Evolutionary conservation across 768 basidiomycete genomes (phyloP).

Genomic region (Filobasidium wieringae): DNA sequence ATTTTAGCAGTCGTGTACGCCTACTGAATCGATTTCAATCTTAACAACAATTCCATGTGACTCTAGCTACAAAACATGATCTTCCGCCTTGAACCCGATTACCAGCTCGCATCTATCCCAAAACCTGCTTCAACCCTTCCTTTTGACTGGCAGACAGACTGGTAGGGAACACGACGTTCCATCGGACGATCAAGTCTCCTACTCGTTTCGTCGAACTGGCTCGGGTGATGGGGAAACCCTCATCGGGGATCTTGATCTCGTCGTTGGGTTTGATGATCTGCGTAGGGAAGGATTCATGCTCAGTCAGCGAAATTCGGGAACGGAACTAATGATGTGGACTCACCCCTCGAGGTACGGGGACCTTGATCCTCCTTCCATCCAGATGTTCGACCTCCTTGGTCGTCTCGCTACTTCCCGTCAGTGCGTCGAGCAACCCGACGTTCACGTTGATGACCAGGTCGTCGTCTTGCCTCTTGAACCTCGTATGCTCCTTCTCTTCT

Average conservation of each 20-base stretch:
- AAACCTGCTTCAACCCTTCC: slow-evolving; percentile 61
- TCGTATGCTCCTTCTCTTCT: slow-evolving; percentile 81
- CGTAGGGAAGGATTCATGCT: neutral
- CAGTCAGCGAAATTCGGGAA: neutral
- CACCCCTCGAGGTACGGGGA: slow-evolving; percentile 49
- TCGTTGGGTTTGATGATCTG: slow-evolving; percentile 45
- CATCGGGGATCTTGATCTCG: slow-evolving; percentile 56
- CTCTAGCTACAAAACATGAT: too few relatives aligned
- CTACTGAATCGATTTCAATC: too few relatives aligned
- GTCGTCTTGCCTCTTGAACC: slow-evolving; percentile 68
- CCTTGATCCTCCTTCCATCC: slow-evolving; percentile 66
- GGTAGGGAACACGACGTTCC: slow-evolving; percentile 71
- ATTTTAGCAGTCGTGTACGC: too few relatives aligned
- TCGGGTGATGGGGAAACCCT: slow-evolving; percentile 63
- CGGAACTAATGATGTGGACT: slow-evolving; percentile 5
- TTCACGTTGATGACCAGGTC: slow-evolving; percentile 47
- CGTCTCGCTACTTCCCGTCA: slow-evolving; percentile 47
- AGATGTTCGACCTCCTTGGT: slow-evolving; percentile 52
- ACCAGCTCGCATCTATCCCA: slow-evolving; percentile 24
- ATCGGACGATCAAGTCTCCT: slow-evolving; percentile 71
- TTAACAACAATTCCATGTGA: too few relatives aligned
- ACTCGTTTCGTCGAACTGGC: slow-evolving; percentile 56
- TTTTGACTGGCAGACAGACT: slow-evolving; percentile 63
- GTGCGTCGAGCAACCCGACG: slow-evolving; percentile 69
- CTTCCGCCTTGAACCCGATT: too few relatives aligned